A percentile compares a stretch with the other conserved stretches of the same genome.
phyloP scores from a whole-genome alignment of 2,329 filamentous ascomycete species.

The Metarhizium sp. region DNA sequence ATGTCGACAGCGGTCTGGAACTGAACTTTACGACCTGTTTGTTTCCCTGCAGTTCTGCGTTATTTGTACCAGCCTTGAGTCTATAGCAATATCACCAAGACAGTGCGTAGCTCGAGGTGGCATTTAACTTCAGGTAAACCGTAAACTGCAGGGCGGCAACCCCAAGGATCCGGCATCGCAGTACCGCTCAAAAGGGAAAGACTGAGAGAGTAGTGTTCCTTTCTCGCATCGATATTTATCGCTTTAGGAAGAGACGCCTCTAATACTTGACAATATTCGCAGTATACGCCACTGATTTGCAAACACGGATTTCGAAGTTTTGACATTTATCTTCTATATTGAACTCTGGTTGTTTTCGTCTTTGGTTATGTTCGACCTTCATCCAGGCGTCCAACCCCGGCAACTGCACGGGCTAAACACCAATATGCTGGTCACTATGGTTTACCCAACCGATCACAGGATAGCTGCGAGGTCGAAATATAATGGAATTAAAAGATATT shows the following conservation, averaged over 20 bases:
- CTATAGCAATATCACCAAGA: neutral
- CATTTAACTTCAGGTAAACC: conserved; percentile 4
- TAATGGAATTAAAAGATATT: neutral
- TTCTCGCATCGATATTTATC: neutral
- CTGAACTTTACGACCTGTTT: neutral
- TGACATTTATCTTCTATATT: neutral
- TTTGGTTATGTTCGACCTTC: neutral
- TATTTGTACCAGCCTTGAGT: neutral
- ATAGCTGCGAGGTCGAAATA: conserved; percentile 1
- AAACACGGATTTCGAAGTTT: neutral
- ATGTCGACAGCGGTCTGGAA: neutral
- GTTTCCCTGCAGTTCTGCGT: neutral
- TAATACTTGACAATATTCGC: neutral
- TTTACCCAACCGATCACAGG: conserved; percentile 4
- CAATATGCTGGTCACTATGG: conserved; percentile 8
- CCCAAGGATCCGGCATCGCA: no score
- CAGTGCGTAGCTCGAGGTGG: neutral
- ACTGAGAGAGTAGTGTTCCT: neutral
- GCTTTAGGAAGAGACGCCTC: neutral
- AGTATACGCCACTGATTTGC: neutral
- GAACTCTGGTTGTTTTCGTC: neutral
- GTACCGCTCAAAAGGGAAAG: neutral
- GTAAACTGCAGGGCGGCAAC: neutral
- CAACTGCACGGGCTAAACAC: neutral
- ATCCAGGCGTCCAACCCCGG: neutral